Evolutionary conservation across 176 grass and related monocot species (phyloP), one percentile per base, ranked within the genome.

Genomic region (Zea luxurians): DNA sequence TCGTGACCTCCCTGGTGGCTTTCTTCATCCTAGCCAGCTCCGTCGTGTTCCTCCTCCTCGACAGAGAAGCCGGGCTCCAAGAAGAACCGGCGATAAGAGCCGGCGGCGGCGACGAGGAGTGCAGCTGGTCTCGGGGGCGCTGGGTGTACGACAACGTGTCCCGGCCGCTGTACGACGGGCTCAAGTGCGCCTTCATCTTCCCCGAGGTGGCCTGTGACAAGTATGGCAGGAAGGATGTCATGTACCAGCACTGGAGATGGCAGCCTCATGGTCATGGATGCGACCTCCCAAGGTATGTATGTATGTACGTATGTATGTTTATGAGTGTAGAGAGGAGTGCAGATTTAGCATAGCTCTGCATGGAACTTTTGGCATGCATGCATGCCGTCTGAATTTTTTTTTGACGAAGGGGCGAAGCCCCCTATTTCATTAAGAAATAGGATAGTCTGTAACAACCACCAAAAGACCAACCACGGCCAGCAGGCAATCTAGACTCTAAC

Each of bases 171-270:
- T 97, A 97, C 76, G 77, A 63, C 2, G 91, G 91, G 6, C 78
- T 80, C 57, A 75, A 83, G 54, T 97, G 94, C 60, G 8, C 79
- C 49, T 93, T 91, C 80, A 85, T 93, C 86, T 82, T 84, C 66
- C 79, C 78, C 17, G 91, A 97, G 84, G 85, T 97, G 61, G 87
- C 95, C 3, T 97, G 91, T 46, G 83, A 86, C 78, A 89, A 90
- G 27, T 27, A 27, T 27, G 27, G 27, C 27, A 27, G 27, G 27
- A 27, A 27, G 27, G 27, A 27, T 27, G 74, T 55, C 71, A 93
- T 35, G 89, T 93, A 97, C 82, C 86, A 97, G 86, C 82, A 91
- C 10, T 97, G 94, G 94, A 89, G 94, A 80, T 97, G 94, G 94
- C 91, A 97, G 68, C 94, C 91, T 16, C 65, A 87, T 27, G 27